Evolutionary conservation across 129 eudicot species (phyloP).

Genomic region (Helichrysum umbraculigerum): DNA sequence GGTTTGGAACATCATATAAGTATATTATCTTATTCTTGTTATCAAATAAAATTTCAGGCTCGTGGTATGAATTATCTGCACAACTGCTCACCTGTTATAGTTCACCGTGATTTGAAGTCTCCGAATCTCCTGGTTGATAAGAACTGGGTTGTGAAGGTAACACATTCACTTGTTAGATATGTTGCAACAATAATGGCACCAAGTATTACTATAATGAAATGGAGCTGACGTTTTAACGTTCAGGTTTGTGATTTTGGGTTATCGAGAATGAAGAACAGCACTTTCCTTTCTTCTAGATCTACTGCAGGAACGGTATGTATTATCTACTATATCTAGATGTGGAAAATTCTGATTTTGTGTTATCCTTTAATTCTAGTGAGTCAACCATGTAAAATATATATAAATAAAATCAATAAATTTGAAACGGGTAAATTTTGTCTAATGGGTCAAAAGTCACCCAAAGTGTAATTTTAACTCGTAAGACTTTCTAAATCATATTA

Average conservation of each 20-base stretch:
- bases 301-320: slow-evolving; percentile 92
- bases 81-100: slow-evolving; percentile 86
- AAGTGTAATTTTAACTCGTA: neutral
- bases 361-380: no score
- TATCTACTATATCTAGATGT: slow-evolving; percentile 11
- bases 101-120: slow-evolving; percentile 95
- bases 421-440: neutral
- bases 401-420: neutral
- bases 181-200: neutral
- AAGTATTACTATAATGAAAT: neutral
- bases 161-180: slow-evolving; percentile 11
- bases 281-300: slow-evolving; percentile 93
- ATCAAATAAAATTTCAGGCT: slow-evolving; percentile 50
- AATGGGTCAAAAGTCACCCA: neutral
- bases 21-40: slow-evolving; percentile 14
- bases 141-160: slow-evolving; percentile 98
- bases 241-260: slow-evolving; percentile 98
- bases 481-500: neutral
- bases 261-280: slow-evolving; percentile 91
- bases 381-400: neutral
- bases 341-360: neutral
- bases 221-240: slow-evolving; percentile 24
- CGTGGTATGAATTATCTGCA: slow-evolving; percentile 99
- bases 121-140: slow-evolving; percentile 97
- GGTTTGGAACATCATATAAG: slow-evolving; percentile 8